Conservation (phyloP, 257 asterid species). For the Rubia yunnanensis region DNA sequence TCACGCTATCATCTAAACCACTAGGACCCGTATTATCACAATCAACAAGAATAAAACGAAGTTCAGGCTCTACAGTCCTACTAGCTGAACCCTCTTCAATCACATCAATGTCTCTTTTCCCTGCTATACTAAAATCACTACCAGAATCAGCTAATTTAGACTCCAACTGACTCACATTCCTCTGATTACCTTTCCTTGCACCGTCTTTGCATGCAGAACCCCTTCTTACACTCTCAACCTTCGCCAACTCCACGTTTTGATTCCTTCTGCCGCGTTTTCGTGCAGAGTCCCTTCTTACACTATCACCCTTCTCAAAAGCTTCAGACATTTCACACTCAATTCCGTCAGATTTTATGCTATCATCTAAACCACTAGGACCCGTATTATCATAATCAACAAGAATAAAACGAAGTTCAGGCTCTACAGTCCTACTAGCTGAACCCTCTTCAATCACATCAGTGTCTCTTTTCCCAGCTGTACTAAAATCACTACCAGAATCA, state of each 20-base stretch:
- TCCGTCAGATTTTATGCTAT: neutral
- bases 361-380: neutral
- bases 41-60: neutral
- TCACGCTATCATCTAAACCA: neutral
- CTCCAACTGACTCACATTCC: conserved; percentile 1
- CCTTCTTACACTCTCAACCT: conserved; percentile 18
- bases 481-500: neutral
- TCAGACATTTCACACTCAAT: neutral
- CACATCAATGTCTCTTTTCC: neutral
- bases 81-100: conserved; percentile 16
- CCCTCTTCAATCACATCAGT: neutral
- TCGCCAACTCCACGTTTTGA: conserved; percentile 23
- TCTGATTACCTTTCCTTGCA: neutral
- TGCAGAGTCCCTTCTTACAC: neutral
- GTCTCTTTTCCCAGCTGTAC: neutral
- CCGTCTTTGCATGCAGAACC: neutral
- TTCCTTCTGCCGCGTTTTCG: conserved; percentile 4
- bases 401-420: neutral
- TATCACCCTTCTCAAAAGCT: neutral
- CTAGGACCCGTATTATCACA: neutral
- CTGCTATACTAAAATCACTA: neutral
- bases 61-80: conserved; percentile 8
- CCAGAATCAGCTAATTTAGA: conserved; percentile 1
- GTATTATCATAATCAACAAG: neutral
- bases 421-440: conserved; percentile 13